Conservation (phyloP, 2,329 filamentous ascomycete genomes). For the Didymella sp. region DNA sequence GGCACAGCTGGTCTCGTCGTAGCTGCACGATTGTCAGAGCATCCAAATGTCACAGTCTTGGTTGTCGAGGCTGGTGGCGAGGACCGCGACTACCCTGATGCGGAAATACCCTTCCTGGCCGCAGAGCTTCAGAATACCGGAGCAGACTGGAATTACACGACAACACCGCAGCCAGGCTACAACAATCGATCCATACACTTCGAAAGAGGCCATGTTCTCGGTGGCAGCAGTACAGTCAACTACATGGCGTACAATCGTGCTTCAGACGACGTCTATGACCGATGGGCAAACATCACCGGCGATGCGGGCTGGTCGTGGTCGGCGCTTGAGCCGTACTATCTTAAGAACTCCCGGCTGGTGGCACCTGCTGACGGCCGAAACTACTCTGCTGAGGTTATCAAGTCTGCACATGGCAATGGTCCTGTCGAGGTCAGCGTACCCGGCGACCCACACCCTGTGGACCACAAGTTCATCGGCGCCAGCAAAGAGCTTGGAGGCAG, state of each 20-base stretch:
- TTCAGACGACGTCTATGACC: background rate
- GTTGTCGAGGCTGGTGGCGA: background rate
- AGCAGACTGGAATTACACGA: background rate
- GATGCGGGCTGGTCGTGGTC: background rate
- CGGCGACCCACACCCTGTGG: background rate
- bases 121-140: background rate
- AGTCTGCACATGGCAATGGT: background rate
- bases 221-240: background rate
- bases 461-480: background rate
- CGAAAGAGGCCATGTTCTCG: background rate
- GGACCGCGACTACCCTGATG: background rate
- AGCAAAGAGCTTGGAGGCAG: background rate
- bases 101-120: background rate
- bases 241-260: background rate
- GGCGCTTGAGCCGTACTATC: background rate
- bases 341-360: background rate
- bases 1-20: background rate
- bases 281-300: background rate
- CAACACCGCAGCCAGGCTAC: background rate
- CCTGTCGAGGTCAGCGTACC: background rate
- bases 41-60: background rate
- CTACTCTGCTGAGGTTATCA: background rate
- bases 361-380: background rate
- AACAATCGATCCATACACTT: background rate
- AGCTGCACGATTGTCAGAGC: background rate